These are phyloP conservation scores for Chenopodium formosanum DNA, from an alignment of 148 eudicot species.

Conservation along the genomic window DNA sequence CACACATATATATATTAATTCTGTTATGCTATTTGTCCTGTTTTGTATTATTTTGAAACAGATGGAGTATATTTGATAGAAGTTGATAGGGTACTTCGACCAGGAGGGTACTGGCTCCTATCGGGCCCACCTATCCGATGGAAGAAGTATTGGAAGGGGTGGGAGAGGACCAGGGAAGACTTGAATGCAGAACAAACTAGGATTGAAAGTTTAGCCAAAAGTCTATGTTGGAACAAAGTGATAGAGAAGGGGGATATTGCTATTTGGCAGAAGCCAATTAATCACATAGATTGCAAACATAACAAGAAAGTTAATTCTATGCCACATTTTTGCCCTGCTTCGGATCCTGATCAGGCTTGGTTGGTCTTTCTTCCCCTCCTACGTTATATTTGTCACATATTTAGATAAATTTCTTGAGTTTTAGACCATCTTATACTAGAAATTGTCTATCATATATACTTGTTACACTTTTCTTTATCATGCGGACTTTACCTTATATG, in stretches of 20 bases:
- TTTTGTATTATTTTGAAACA: slow-evolving; percentile 12
- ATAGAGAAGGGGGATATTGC: slow-evolving; percentile 64
- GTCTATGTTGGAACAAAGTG: slow-evolving; percentile 75
- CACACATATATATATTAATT: too few species aligned
- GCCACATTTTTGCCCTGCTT: slow-evolving; percentile 52
- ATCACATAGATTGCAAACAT: slow-evolving; percentile 58
- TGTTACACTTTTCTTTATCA: too few species aligned
- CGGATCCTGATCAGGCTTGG: slow-evolving; percentile 73
- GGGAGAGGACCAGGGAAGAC: slow-evolving; percentile 69
- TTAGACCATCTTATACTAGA: too few species aligned
- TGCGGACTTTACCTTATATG: too few species aligned
- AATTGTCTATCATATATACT: too few species aligned
- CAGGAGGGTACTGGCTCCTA: slow-evolving; percentile 79
- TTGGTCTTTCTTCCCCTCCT: slow-evolving; percentile 22
- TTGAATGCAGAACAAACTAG: slow-evolving; percentile 62
- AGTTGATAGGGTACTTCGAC: slow-evolving; percentile 70
- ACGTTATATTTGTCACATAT: too few species aligned
- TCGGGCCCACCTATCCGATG: slow-evolving; percentile 72
- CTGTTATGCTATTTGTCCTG: neutral
- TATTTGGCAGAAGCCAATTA: slow-evolving; percentile 73
- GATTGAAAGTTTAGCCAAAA: slow-evolving; percentile 65
- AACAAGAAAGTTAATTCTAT: slow-evolving; percentile 26
- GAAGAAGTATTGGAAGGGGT: slow-evolving; percentile 63
- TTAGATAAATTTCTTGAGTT: too few species aligned
- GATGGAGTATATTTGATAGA: slow-evolving; percentile 71